phyloP scores from a whole-genome alignment of 345 rosid genomes.

The Zanthoxylum bungeanum region DNA sequence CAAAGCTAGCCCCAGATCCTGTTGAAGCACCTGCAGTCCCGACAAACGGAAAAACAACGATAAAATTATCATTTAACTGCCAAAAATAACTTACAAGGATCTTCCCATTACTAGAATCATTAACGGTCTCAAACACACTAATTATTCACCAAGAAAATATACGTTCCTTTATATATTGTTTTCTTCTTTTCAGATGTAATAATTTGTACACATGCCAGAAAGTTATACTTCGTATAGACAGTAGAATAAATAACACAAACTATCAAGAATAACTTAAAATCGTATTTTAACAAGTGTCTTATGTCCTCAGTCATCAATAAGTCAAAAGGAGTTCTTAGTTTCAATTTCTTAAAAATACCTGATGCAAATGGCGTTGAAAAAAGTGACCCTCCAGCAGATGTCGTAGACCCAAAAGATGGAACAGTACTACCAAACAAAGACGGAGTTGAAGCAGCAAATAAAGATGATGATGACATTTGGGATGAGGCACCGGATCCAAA shows the following conservation, averaged over 20 bases:
- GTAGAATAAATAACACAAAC: not conserved
- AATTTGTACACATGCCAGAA: not conserved
- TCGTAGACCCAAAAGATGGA: constrained; percentile 47
- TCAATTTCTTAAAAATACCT: constrained; percentile 29
- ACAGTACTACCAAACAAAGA: constrained; percentile 46
- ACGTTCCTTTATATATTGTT: not conserved
- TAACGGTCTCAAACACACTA: not conserved
- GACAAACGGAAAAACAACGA: not conserved
- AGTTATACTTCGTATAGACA: not conserved
- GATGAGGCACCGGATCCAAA: constrained; percentile 50
- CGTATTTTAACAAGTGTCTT: not conserved
- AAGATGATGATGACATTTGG: constrained; percentile 38
- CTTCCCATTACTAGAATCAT: not conserved
- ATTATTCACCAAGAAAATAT: not conserved
- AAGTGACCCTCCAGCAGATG: constrained; percentile 50
- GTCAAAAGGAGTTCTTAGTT: not conserved
- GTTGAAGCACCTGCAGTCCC: constrained; percentile 50
- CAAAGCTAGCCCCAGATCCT: constrained; percentile 85
- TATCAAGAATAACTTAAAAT: not conserved
- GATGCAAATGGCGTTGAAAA: constrained; percentile 67
- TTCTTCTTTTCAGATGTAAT: not conserved
- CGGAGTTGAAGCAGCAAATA: constrained; percentile 63
- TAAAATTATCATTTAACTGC: not conserved
- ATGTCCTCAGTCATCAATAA: not conserved
- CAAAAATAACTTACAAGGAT: not conserved